Evolutionary conservation across 1,284 basidiomycete genomes (phyloP), one percentile per base, ranked within the genome.

Genomic region (Ceratobasidium sp.): DNA sequence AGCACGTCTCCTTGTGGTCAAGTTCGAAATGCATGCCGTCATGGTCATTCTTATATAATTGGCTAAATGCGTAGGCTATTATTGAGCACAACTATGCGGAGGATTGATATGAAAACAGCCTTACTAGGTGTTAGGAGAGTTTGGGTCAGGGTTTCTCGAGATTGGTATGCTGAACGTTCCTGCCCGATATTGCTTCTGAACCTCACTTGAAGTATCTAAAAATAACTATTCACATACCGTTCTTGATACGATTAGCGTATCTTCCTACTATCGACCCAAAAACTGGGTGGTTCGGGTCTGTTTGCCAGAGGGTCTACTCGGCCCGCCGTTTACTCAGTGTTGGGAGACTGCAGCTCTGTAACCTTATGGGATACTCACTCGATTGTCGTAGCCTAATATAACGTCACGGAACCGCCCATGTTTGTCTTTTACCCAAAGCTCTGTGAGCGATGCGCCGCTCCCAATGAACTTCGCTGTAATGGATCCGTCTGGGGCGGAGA

Each of bases 91-190:
- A 33, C 18, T 12, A 39, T 33, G 58, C 12, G 28, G 68, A 44
- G 61, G 7, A 18, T 51, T 51, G 49, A 26, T 56, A 53, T 6
- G 42, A 23, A 39, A 23, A 26, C 6, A 28, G 3, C 7, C 68
- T 56, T 33, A 49, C 58, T 73, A 88, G 67, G 85, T 85, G 51
- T 86, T 84, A 12, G 78, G 77, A 20, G 82, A 82, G 20, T 84
- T 83, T 6, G 85, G 84, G n/a, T 85, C 82, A 20, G 86, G 86
- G 80, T 88, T 82, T 80, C 86, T 86, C n/a, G 86, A 86, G 72
- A 86, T 85, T 12, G 87, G 87, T 71, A 89, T 87, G 10, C 87
- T 86, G 81, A 88, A 89, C 2, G 88, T 88, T 18, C 87, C 87
- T 73, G 18, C 15, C 7, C 70, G 61, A 15, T 33, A 5, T n/a